These are phyloP conservation scores for Medicago ruthenica DNA, from an alignment of 306 rosid genomes.

Conservation along the genomic window DNA sequence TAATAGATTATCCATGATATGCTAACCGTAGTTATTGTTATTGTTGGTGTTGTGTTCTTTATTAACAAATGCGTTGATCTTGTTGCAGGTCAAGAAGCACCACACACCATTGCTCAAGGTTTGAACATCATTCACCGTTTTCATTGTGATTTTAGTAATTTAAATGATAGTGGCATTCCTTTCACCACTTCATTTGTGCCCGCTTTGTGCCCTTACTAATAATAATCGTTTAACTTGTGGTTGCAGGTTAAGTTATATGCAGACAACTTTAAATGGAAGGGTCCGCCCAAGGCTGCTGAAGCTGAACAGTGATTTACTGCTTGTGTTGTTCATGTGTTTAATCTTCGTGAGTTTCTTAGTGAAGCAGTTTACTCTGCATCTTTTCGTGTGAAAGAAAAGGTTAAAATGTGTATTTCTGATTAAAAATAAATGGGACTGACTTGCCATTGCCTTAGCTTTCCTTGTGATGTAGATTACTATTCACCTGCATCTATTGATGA, in stretches of 20 bases:
- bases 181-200: slow-evolving; percentile 10
- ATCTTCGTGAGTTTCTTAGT: slow-evolving; percentile 39
- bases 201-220: not conserved
- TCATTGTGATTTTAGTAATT: slow-evolving; percentile 33
- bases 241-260: slow-evolving; percentile 84
- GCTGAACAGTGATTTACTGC: slow-evolving; percentile 55
- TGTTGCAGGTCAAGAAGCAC: slow-evolving; percentile 73
- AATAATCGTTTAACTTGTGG: slow-evolving; percentile 12
- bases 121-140: slow-evolving; percentile 44
- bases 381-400: slow-evolving; percentile 40
- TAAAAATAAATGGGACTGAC: slow-evolving; percentile 56
- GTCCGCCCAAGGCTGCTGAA: slow-evolving; percentile 63
- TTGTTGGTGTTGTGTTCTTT: not conserved
- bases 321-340: slow-evolving; percentile 38
- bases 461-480: slow-evolving; percentile 18
- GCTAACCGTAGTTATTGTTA: not conserved
- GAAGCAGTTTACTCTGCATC: slow-evolving; percentile 47
- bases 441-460: slow-evolving; percentile 35
- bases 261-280: slow-evolving; percentile 98
- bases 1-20: not conserved
- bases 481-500: slow-evolving; percentile 30
- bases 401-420: slow-evolving; percentile 39
- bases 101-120: slow-evolving; percentile 93
- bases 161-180: slow-evolving; percentile 1
- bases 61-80: slow-evolving; percentile 49